A percentile compares a stretch with the other conserved stretches of the same genome.
Conservation (phyloP, 768 basidiomycete species). For the Sutorius australiensis region DNA sequence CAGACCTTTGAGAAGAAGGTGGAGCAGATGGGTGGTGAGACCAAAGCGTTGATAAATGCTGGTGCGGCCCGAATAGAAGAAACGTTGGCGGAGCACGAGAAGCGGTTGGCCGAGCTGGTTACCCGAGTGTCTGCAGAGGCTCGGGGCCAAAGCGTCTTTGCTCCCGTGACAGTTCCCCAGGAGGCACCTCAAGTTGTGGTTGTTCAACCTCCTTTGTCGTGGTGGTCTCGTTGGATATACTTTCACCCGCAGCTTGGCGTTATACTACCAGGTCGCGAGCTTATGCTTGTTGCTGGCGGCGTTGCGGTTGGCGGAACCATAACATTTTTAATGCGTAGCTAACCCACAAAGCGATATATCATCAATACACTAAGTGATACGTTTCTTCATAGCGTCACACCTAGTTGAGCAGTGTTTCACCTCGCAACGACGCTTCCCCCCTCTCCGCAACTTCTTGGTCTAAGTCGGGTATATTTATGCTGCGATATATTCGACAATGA, state of each 20-base stretch:
- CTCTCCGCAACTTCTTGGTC: conserved; percentile 4
- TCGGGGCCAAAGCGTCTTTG: conserved; percentile 3
- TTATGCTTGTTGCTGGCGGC: conserved; percentile 28
- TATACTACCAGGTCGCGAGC: conserved; percentile 17
- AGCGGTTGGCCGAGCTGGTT: conserved; percentile 38
- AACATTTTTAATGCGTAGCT: conserved; percentile 18
- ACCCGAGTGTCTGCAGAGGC: conserved; percentile 12
- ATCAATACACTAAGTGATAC: neutral
- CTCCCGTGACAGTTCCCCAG: conserved; percentile 2
- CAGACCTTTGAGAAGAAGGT: conserved; percentile 89
- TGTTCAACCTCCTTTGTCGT: neutral
- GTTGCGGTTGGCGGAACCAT: conserved; percentile 28
- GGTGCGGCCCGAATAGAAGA: conserved; percentile 47
- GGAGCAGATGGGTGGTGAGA: conserved; percentile 44
- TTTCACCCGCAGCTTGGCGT: conserved; percentile 9
- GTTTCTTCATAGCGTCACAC: neutral
- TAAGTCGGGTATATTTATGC: conserved; percentile 8
- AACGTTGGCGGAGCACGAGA: conserved; percentile 33
- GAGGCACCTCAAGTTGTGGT: neutral
- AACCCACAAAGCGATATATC: conserved; percentile 17
- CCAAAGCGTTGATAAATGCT: conserved; percentile 42
- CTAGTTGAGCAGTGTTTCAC: neutral
- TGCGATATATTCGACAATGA: conserved; percentile 31
- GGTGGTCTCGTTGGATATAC: conserved; percentile 9
- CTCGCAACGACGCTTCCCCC: conserved; percentile 1